Percentiles rank a stretch among this genome's conserved stretches.
Evolutionary conservation across 1,284 basidiomycete species (phyloP).

Genomic region (Ganoderma boninense): DNA sequence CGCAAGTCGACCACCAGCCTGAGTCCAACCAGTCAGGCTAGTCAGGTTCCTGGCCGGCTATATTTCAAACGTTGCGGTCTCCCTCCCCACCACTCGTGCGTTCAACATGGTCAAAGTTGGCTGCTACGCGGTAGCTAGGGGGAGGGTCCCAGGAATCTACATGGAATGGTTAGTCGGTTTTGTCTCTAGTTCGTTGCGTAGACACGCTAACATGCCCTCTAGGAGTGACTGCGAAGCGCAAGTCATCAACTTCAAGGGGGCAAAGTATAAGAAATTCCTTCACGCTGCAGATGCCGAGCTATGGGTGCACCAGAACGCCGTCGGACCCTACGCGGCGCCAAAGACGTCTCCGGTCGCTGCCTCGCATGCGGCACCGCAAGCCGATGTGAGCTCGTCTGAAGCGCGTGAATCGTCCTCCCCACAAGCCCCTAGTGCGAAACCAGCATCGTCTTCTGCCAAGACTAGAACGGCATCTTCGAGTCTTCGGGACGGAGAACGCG

Average conservation of each 20-base stretch:
- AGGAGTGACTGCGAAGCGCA: conserved; percentile 71
- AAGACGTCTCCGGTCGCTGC: not conserved
- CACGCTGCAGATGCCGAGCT: conserved; percentile 58
- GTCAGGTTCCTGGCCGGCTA: not conserved
- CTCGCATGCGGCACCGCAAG: not conserved
- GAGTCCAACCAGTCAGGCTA: not conserved
- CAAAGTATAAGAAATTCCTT: conserved; percentile 70
- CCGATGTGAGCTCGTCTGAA: not conserved
- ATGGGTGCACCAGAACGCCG: conserved; percentile 31
- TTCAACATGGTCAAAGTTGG: conserved; percentile 10
- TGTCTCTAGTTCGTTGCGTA: not conserved
- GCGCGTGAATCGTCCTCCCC: not conserved
- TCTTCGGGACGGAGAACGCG: not conserved
- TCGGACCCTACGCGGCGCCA: not conserved
- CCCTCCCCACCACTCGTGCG: too few species aligned
- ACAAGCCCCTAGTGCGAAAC: not conserved
- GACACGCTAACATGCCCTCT: not conserved
- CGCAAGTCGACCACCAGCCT: not conserved
- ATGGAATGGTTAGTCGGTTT: conserved; percentile 33
- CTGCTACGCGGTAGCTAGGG: conserved; percentile 42
- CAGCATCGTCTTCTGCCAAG: not conserved
- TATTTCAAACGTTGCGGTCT: not conserved
- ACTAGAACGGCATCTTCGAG: not conserved
- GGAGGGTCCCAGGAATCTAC: conserved; percentile 38
- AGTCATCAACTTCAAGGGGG: conserved; percentile 62